A percentile compares a stretch with the other conserved stretches of the same genome.
These are phyloP conservation scores for Microcera coccophila DNA, from an alignment of 2,329 filamentous ascomycete genomes.

Conservation along the genomic window DNA sequence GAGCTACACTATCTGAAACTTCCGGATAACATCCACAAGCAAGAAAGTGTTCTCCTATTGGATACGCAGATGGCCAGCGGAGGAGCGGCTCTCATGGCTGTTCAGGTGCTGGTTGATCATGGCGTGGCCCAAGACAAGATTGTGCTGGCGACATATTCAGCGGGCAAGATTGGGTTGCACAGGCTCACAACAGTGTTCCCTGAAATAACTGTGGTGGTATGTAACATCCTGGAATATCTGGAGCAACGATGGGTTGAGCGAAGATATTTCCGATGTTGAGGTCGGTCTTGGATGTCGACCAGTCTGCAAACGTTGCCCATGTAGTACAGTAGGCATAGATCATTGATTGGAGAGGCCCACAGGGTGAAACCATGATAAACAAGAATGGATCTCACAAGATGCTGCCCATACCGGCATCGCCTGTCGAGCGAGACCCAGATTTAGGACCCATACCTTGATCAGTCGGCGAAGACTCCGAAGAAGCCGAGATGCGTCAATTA, in stretches of 20 bases:
- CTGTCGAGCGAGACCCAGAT: background rate
- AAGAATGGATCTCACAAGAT: background rate
- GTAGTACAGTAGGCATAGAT: background rate
- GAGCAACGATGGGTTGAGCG: slow-evolving; percentile 88
- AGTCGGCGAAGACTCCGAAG: too few species aligned
- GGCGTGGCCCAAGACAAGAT: slow-evolving; percentile 81
- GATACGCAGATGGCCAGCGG: slow-evolving; percentile 95
- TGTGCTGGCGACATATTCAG: slow-evolving; percentile 89
- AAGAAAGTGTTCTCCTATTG: slow-evolving; percentile 79
- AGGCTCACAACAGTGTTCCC: slow-evolving; percentile 86
- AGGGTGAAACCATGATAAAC: background rate
- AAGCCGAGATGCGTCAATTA: too few species aligned
- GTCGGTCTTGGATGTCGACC: background rate
- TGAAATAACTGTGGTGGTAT: slow-evolving; percentile 79
- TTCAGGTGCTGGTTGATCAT: slow-evolving; percentile 92
- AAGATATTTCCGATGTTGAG: slow-evolving; percentile 81
- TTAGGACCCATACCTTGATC: too few species aligned
- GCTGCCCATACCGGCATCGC: background rate
- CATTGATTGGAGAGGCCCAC: background rate
- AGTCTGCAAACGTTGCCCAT: too few species aligned
- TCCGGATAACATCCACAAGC: slow-evolving; percentile 65
- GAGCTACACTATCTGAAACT: slow-evolving; percentile 88
- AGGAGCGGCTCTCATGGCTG: slow-evolving; percentile 83
- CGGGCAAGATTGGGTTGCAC: slow-evolving; percentile 78
- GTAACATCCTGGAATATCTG: slow-evolving; percentile 73